Evolutionary conservation across 257 asterid species (phyloP), one percentile per base, ranked within the genome.

Genomic region (Thymus mandschuricus): DNA sequence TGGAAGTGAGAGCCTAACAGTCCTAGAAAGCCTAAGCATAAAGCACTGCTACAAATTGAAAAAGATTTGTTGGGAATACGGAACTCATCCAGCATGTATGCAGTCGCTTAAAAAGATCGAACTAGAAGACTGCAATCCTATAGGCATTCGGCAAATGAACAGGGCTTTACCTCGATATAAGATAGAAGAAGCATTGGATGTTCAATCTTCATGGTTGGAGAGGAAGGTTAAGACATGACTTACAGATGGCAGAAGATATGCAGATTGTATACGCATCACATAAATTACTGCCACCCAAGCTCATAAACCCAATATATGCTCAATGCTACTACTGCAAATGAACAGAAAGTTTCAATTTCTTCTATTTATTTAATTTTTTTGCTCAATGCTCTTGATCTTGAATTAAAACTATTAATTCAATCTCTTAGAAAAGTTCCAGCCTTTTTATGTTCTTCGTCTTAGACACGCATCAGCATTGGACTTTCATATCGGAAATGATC

Each of bases 11-110:
- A 12, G 65, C 65, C n/a, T 60, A 41, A 38, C 9, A 5, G 9
- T 7, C 2, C 30, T 60, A 8, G 31, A 35, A 3, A 7, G 48
- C 49, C 29, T 60, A 38, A 34, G 48, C 2, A 60, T 60, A 7
- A 60, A 35, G 40, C 48, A 60, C 9, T 60, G 66, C 49, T 60
- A 60, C 35, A 52, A 52, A 21, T 15, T 6, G 33, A 52, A 52
- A 27, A 52, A 7, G 5, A 52, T 15, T 6, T 52, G 60, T 8
- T 28, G 60, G 34, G 60, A 27, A 27, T 54, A 21, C 3, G 34
- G 60, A 21, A 1, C 12, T 49, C 55, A 49, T 13, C 55, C 0
- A 13, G 55, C 55, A 8, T 49, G 55, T 49, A 49, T 49, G 55
- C 28, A 49, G 13, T 27, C 12, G 6, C 30, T 54, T 7, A 21